Evolutionary conservation across 2,329 filamentous ascomycete genomes (phyloP).

Genomic region (Thielaviopsis ethacetica): DNA sequence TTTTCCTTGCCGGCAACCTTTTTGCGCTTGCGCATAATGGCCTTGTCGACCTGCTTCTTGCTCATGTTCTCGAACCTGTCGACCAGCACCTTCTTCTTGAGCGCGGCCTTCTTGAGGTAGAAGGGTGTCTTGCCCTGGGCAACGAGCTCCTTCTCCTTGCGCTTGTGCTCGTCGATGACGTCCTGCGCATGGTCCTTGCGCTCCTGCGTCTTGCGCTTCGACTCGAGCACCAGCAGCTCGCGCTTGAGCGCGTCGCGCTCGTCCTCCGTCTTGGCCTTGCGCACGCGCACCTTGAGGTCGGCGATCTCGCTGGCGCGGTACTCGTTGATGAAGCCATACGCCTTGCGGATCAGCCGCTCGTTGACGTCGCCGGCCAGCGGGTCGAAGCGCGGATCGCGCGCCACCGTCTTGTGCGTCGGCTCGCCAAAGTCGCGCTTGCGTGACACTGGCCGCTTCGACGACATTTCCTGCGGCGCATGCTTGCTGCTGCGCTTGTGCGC

Average conservation of each 20-base stretch:
- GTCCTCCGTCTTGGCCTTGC: slow-evolving; percentile 43
- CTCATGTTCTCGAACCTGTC: slow-evolving; percentile 73
- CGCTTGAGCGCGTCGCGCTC: slow-evolving; percentile 57
- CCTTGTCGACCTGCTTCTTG: slow-evolving; percentile 66
- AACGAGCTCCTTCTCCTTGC: slow-evolving; percentile 69
- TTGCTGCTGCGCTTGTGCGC: slow-evolving; percentile 34
- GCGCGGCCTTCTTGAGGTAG: slow-evolving; percentile 81
- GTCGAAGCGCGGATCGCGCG: slow-evolving; percentile 82
- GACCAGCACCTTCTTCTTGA: slow-evolving; percentile 70
- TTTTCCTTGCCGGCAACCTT: slow-evolving; percentile 77
- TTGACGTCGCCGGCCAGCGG: slow-evolving; percentile 36
- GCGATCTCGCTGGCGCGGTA: slow-evolving; percentile 76
- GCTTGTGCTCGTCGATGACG: slow-evolving; percentile 58
- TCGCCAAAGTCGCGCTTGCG: slow-evolving; percentile 58
- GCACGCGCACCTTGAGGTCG: slow-evolving; percentile 51
- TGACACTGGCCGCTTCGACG: slow-evolving; percentile 69
- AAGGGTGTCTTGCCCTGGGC: slow-evolving; percentile 83
- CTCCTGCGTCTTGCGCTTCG: slow-evolving; percentile 53
- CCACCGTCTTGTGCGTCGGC: slow-evolving; percentile 35
- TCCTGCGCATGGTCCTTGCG: slow-evolving; percentile 53
- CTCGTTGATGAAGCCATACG: slow-evolving; percentile 76
- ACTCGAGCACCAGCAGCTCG: slow-evolving; percentile 62
- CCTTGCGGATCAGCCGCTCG: slow-evolving; percentile 44
- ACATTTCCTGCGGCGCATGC: slow-evolving; percentile 72
- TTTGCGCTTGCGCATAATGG: slow-evolving; percentile 76